Base-by-base conservation (phyloP, 2,329 filamentous ascomycete species). In the Lojkania enalia region DNA sequence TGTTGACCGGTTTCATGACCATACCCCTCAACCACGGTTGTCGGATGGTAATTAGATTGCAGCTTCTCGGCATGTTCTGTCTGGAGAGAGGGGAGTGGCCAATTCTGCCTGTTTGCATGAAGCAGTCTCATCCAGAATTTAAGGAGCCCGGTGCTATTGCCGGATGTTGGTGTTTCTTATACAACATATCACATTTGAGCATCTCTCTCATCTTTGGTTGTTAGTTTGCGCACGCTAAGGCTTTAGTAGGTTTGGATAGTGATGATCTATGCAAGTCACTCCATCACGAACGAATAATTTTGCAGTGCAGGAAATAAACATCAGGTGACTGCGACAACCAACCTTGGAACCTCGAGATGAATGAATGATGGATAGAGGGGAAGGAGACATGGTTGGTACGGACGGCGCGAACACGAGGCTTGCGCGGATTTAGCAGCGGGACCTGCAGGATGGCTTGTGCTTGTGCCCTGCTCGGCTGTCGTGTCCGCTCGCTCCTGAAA, bases 401-500 rank as follows among this genome's bases (percentile, higher is more conserved):
- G 7, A n/a, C 7, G 23, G 7, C 23, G 23, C 23, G 23, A 27
- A 27, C 23, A 27, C 23, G 23, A 33, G 30, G 30, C 7, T 33
- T 9, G 15, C 7, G 16, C 15, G 30, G 15, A 33, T 16, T 33
- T 11, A 15, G 30, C 19, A 19, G 19, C 14, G 16, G 33, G 33
- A 36, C 33, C 33, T 36, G 33, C 33, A 36, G 33, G 19, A 21
- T 9, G 9, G 9, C 30, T 7, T 9, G 20, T 5, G 33, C 33
- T 21, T 15, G 16, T 36, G 15, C 33, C 15, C 16, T 9, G 7
- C 33, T 36, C 21, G 33, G 33, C 33, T 9, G 9, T 20, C 18
- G 16, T 9, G 9, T 20, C 18, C 33, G 6, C 42, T 47, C 27
- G 43, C 51, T 54, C 55, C 50, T 58, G 52, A 54, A 54, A 55